These are phyloP conservation scores for Trichoderma citrinoviride DNA, from an alignment of 2,329 filamentous ascomycete genomes.

Conservation along the genomic window DNA sequence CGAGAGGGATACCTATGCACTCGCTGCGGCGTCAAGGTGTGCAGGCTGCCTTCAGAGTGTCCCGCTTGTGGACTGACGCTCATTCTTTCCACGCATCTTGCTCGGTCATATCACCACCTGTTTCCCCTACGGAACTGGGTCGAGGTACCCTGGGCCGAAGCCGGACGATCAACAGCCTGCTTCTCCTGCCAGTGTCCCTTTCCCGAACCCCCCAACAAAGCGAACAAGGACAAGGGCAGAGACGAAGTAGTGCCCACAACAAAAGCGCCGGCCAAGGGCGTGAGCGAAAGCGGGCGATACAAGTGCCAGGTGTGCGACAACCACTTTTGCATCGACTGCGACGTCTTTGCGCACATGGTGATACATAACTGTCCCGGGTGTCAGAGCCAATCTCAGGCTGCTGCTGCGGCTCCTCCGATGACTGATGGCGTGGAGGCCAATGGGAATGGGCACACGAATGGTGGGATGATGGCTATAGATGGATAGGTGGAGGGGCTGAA, in stretches of 20 bases:
- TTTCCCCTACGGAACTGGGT: constrained; percentile 89
- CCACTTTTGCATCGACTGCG: constrained; percentile 98
- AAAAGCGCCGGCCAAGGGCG: constrained; percentile 52
- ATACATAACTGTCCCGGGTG: constrained; percentile 96
- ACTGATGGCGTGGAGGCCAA: constrained; percentile 30
- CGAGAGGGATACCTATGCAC: constrained; percentile 89
- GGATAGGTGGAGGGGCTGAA: constrained; percentile 21
- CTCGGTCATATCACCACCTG: constrained; percentile 88
- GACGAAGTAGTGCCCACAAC: constrained; percentile 23
- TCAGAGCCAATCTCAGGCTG: constrained; percentile 43
- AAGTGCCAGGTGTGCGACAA: constrained; percentile 81
- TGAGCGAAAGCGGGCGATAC: constrained; percentile 84
- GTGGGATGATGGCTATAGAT: constrained; percentile 46
- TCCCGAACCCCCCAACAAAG: constrained; percentile 43
- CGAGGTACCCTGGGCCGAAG: constrained; percentile 80
- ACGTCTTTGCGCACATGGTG: constrained; percentile 90
- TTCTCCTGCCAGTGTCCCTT: constrained; percentile 76
- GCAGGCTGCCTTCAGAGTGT: constrained; percentile 84
- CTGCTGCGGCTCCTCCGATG: neutral
- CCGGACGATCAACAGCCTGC: constrained; percentile 62
- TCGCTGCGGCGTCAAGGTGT: constrained; percentile 84
- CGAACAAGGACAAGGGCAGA: constrained; percentile 20
- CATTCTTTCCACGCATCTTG: constrained; percentile 89
- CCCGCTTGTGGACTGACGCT: constrained; percentile 88
- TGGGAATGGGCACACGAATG: constrained; percentile 37